Evolutionary conservation across 768 basidiomycete species (phyloP).

Genomic region (Leucogyrophana mollusca): DNA sequence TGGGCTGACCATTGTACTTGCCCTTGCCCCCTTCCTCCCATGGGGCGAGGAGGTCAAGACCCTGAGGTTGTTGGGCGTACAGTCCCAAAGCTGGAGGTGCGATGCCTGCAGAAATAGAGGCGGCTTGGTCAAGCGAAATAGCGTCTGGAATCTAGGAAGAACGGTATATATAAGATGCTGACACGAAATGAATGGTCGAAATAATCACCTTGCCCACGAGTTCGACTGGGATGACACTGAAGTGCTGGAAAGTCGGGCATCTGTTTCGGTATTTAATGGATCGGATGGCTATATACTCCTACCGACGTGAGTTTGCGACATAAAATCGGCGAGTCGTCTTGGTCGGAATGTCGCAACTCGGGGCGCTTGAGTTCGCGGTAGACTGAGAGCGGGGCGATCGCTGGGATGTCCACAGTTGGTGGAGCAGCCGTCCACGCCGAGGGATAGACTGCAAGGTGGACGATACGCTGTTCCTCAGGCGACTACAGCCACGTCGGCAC

Average conservation of each 20-base stretch:
- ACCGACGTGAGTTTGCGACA: too few species aligned
- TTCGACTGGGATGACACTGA: conserved; percentile 21
- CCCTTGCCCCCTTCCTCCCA: conserved; percentile 31
- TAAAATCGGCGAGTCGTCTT: too few species aligned
- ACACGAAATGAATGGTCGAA: too few species aligned
- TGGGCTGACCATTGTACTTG: conserved; percentile 29
- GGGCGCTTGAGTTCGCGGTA: too few species aligned
- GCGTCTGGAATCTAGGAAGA: conserved; percentile 38
- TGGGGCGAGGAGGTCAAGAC: conserved; percentile 28
- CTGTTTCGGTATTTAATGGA: too few species aligned
- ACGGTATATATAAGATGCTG: neutral
- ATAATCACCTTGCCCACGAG: conserved; percentile 12
- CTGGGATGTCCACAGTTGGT: too few species aligned
- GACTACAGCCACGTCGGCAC: conserved; percentile 37
- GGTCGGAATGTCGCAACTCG: too few species aligned
- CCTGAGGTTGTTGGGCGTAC: conserved; percentile 26
- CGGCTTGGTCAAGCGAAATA: conserved; percentile 36
- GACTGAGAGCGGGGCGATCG: too few species aligned
- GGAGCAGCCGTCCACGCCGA: conserved; percentile 68
- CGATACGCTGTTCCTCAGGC: conserved; percentile 53
- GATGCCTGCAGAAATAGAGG: conserved; percentile 34
- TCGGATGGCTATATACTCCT: too few species aligned
- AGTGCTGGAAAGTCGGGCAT: conserved; percentile 26
- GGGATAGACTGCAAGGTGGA: conserved; percentile 80
- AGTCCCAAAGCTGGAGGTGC: conserved; percentile 31